phyloP scores from a whole-genome alignment of 1,284 basidiomycete species.

The Malassezia furfur region DNA sequence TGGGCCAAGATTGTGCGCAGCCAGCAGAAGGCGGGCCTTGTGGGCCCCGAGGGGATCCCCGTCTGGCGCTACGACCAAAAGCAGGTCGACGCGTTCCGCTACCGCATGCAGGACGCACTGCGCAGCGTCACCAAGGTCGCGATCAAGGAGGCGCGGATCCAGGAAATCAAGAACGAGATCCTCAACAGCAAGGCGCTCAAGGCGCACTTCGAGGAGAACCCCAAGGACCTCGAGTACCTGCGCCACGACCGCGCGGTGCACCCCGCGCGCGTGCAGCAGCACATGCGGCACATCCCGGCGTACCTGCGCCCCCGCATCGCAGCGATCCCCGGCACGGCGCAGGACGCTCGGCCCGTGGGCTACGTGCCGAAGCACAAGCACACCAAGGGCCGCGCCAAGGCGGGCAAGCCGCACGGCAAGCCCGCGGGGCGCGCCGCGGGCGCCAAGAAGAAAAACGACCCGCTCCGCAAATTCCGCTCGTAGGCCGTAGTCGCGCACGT shows the following conservation, averaged over 20 bases:
- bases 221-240: conserved; percentile 80
- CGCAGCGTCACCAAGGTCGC: conserved; percentile 74
- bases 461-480: conserved; percentile 12
- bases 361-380: conserved; percentile 15
- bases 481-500: conserved; percentile 7
- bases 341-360: not conserved
- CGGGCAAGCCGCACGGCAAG: not conserved
- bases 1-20: conserved; percentile 52
- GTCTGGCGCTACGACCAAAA: conserved; percentile 88
- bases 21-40: conserved; percentile 13
- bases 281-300: conserved; percentile 90
- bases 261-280: conserved; percentile 69
- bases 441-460: conserved; percentile 15
- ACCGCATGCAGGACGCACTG: conserved; percentile 93
- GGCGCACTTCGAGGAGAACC: conserved; percentile 97
- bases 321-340: conserved; percentile 22
- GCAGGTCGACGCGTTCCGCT: conserved; percentile 94
- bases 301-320: conserved; percentile 81
- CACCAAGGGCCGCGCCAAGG: not conserved
- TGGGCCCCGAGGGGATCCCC: conserved; percentile 59
- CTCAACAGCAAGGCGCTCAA: conserved; percentile 92
- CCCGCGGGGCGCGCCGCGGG: not conserved
- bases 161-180: conserved; percentile 87
- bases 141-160: conserved; percentile 81
- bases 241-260: conserved; percentile 90